Percentiles rank a stretch among this genome's conserved stretches.
Conservation (phyloP, 1,139 yeast species). For the Nematodospora anomalae region DNA sequence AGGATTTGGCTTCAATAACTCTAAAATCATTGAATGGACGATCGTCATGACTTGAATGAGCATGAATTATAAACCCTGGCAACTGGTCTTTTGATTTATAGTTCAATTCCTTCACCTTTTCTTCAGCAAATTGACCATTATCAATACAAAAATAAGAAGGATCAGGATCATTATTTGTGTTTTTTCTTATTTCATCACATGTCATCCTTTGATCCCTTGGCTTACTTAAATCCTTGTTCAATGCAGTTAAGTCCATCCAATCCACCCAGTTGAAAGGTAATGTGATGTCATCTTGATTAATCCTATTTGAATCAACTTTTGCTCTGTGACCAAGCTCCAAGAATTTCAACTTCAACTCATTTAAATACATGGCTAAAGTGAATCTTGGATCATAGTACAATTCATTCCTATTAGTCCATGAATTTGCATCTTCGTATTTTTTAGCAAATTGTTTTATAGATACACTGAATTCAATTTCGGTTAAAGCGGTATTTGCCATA, state of each 20-base stretch:
- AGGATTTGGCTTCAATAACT: conserved; percentile 29
- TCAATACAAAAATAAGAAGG: conserved; percentile 24
- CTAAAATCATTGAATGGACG: conserved; percentile 29
- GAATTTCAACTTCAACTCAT: conserved; percentile 21
- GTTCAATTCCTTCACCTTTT: conserved; percentile 24
- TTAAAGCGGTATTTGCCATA: conserved; percentile 22
- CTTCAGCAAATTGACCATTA: conserved; percentile 20
- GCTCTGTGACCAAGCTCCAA: conserved; percentile 4
- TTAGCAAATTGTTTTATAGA: conserved; percentile 14
- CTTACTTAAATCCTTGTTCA: conserved; percentile 39
- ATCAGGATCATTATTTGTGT: conserved; percentile 23
- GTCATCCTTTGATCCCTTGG: conserved; percentile 19
- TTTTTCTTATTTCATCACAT: conserved; percentile 23
- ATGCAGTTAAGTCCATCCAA: conserved; percentile 23
- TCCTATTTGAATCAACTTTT: conserved; percentile 15
- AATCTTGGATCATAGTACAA: conserved; percentile 42
- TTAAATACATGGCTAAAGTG: conserved; percentile 43
- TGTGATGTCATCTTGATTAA: conserved; percentile 8
- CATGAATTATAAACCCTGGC: conserved; percentile 29
- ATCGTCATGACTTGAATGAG: conserved; percentile 29
- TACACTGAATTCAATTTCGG: conserved; percentile 17
- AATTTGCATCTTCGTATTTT: conserved; percentile 12
- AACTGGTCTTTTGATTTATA: conserved; percentile 23
- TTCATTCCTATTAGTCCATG: conserved; percentile 17
- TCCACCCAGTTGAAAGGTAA: conserved; percentile 36